A percentile compares a stretch with the other conserved stretches of the same genome.
These are phyloP conservation scores for Zalerion maritima DNA, from an alignment of 495 filamentous ascomycete species.

Conservation along the genomic window DNA sequence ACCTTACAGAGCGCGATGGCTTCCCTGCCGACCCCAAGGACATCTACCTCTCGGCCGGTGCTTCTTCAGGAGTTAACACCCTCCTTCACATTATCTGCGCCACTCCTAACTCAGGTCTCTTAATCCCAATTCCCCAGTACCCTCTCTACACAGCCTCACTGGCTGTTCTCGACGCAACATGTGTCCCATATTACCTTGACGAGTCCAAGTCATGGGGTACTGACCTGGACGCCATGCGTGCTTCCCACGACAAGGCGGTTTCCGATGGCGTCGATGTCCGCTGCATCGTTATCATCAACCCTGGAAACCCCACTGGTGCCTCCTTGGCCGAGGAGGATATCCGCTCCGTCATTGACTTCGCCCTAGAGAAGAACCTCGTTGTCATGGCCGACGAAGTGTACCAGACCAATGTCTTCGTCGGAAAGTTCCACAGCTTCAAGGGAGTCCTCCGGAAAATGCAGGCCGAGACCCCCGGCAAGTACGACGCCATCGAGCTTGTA, in stretches of 20 bases:
- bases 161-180: slow-evolving; percentile 65
- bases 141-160: slow-evolving; percentile 94
- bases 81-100: slow-evolving; percentile 81
- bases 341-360: slow-evolving; percentile 65
- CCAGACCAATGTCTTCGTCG: slow-evolving; percentile 94
- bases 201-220: slow-evolving; percentile 80
- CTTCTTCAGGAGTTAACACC: slow-evolving; percentile 87
- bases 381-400: slow-evolving; percentile 95
- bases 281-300: slow-evolving; percentile 93
- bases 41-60: slow-evolving; percentile 80
- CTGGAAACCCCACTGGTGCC: slow-evolving; percentile 91
- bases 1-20: slow-evolving; percentile 56
- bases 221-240: slow-evolving; percentile 57
- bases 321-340: slow-evolving; percentile 67
- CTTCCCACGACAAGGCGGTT: slow-evolving; percentile 55
- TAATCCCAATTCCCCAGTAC: slow-evolving; percentile 95
- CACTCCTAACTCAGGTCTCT: slow-evolving; percentile 61
- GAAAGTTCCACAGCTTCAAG: slow-evolving; percentile 92
- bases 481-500: slow-evolving; percentile 73
- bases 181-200: slow-evolving; percentile 86
- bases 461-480: slow-evolving; percentile 53
- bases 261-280: slow-evolving; percentile 68
- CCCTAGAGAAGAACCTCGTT: slow-evolving; percentile 73
- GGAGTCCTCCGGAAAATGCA: slow-evolving; percentile 74
- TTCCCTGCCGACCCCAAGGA: slow-evolving; percentile 61